phyloP scores from a whole-genome alignment of 2,329 filamentous ascomycete genomes.

The Colletotrichum spinosum region DNA sequence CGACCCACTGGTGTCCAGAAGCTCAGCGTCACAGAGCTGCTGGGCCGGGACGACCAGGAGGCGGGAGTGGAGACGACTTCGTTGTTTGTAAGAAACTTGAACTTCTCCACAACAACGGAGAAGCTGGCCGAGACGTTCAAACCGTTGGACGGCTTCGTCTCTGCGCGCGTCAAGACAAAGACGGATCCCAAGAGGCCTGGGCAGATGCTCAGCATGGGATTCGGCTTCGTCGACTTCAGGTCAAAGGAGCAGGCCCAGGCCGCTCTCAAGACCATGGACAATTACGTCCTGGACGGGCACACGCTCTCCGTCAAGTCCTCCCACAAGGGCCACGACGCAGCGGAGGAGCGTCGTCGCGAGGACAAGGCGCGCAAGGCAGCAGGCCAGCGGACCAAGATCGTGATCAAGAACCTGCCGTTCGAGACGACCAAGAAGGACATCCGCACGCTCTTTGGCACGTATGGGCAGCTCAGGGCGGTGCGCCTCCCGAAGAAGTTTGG shows the following conservation, averaged over 20 bases:
- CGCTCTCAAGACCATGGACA: conserved; percentile 88
- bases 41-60: conserved; percentile 68
- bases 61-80: conserved; percentile 77
- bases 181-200: conserved; percentile 90
- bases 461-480: conserved; percentile 92
- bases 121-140: conserved; percentile 82
- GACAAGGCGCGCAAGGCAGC: conserved; percentile 86
- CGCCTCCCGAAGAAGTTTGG: conserved; percentile 97
- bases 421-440: conserved; percentile 95
- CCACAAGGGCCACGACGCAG: conserved; percentile 87
- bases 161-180: conserved; percentile 92
- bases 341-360: conserved; percentile 85
- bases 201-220: conserved; percentile 94
- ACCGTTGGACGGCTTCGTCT: conserved; percentile 87
- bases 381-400: conserved; percentile 85
- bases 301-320: conserved; percentile 87
- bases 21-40: conserved; percentile 75
- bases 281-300: conserved; percentile 87
- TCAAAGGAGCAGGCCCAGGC: conserved; percentile 82
- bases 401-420: conserved; percentile 98
- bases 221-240: conserved; percentile 92
- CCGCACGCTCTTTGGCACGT: conserved; percentile 84
- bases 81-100: conserved; percentile 92
- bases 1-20: conserved; percentile 65
- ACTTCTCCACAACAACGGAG: conserved; percentile 87